Conservation (phyloP, 2,329 filamentous ascomycete genomes). For the Stemphylium vesicarium region DNA sequence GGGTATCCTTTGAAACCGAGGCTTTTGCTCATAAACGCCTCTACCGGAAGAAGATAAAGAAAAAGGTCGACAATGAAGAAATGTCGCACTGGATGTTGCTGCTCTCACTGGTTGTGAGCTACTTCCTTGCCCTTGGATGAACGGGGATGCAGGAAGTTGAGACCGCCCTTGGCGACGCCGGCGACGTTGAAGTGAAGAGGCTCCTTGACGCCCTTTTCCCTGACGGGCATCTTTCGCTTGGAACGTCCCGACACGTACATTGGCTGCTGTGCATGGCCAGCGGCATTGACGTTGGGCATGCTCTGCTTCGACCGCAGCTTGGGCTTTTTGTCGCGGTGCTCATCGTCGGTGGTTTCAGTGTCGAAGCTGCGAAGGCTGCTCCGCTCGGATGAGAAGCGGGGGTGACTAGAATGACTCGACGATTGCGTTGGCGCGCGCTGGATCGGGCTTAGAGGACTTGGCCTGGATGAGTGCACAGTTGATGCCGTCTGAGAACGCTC, state of each 20-base stretch:
- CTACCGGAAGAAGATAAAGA: slow-evolving; percentile 1
- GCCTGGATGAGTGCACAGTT: slow-evolving; percentile 18
- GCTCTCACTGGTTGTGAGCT: slow-evolving; percentile 23
- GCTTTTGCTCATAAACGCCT: slow-evolving; percentile 32
- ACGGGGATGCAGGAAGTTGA: slow-evolving; percentile 40
- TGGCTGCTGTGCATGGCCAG: slow-evolving; percentile 32
- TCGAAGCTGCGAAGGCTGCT: slow-evolving; percentile 48
- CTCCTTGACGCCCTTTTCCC: slow-evolving; percentile 48
- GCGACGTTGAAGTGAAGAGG: slow-evolving; percentile 49
- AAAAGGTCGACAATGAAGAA: slow-evolving; percentile 3
- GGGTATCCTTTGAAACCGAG: slow-evolving; percentile 33
- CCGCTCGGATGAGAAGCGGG: slow-evolving; percentile 42
- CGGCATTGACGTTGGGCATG: slow-evolving; percentile 38
- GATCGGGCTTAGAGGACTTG: slow-evolving; percentile 18
- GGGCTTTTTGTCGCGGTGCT: slow-evolving; percentile 51
- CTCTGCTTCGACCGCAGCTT: slow-evolving; percentile 48
- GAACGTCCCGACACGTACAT: slow-evolving; percentile 51
- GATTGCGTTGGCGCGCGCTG: slow-evolving; percentile 21
- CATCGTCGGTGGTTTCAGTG: slow-evolving; percentile 46
- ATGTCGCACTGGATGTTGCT: not conserved
- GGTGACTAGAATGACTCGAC: slow-evolving; percentile 25
- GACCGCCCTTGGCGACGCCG: slow-evolving; percentile 45
- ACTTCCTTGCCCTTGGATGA: slow-evolving; percentile 47
- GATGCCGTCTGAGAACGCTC: slow-evolving; percentile 37
- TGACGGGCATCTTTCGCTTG: slow-evolving; percentile 51